phyloP scores from a whole-genome alignment of 768 basidiomycete genomes.

The Glaciozyma martinii region DNA sequence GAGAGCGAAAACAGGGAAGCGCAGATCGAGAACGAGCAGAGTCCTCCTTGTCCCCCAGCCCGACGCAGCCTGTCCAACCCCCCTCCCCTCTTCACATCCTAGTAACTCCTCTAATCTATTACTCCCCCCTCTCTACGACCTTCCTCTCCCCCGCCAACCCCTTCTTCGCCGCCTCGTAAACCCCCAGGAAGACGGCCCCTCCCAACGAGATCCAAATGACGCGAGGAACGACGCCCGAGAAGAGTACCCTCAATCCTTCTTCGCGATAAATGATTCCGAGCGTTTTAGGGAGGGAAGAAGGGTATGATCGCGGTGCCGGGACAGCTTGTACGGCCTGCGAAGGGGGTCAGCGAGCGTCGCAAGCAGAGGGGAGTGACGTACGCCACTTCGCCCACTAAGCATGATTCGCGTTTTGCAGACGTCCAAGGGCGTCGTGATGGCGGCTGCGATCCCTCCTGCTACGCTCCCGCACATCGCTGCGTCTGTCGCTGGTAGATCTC shows the following conservation, averaged over 20 bases:
- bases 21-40: background rate
- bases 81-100: background rate
- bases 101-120: background rate
- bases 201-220: slow-evolving; percentile 95
- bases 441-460: slow-evolving; percentile 83
- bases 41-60: no score
- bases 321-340: background rate
- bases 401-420: slow-evolving; percentile 95
- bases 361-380: background rate
- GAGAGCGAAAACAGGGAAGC: no score
- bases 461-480: slow-evolving; percentile 77
- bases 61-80: background rate
- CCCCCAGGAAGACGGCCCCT: slow-evolving; percentile 93
- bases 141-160: background rate
- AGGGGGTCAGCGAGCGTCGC: background rate
- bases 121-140: background rate
- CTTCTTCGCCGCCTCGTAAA: slow-evolving; percentile 66
- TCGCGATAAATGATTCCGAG: slow-evolving; percentile 56
- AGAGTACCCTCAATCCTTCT: slow-evolving; percentile 70
- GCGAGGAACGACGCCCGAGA: slow-evolving; percentile 77
- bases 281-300: slow-evolving; percentile 52
- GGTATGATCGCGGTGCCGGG: slow-evolving; percentile 41
- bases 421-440: slow-evolving; percentile 85
- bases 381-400: slow-evolving; percentile 46
- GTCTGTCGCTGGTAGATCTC: slow-evolving; percentile 45